Conservation (phyloP, 257 asterid species). For the Lycium ferocissimum region DNA sequence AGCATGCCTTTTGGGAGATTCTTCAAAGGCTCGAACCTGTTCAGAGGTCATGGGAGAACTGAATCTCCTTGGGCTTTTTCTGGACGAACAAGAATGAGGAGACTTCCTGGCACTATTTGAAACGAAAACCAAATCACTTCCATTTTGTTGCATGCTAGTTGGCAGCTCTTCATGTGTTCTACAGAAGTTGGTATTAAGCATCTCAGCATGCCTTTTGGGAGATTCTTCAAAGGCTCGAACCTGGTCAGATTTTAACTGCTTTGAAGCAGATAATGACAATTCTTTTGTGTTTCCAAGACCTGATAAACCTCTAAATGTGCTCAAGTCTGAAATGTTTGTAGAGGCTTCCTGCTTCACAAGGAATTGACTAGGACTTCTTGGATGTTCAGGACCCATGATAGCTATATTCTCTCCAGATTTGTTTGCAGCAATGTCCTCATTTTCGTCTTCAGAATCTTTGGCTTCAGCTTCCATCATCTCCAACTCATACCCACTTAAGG, state of each 20-base stretch:
- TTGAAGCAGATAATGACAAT: slow-evolving; percentile 43
- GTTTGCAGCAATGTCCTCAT: slow-evolving; percentile 55
- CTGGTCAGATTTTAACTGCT: slow-evolving; percentile 37
- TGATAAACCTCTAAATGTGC: slow-evolving; percentile 43
- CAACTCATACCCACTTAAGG: slow-evolving; percentile 75
- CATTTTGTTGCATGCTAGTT: slow-evolving; percentile 42
- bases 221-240: slow-evolving; percentile 40
- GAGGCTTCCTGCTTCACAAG: slow-evolving; percentile 42
- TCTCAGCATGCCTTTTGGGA: slow-evolving; percentile 39
- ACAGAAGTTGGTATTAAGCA: slow-evolving; percentile 37
- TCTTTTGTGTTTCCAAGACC: slow-evolving; percentile 41
- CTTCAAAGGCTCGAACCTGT: slow-evolving; percentile 40
- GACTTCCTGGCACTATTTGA: slow-evolving; percentile 53
- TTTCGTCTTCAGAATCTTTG: slow-evolving; percentile 94
- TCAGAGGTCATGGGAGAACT: slow-evolving; percentile 45
- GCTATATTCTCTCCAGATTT: slow-evolving; percentile 41
- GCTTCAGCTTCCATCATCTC: slow-evolving; percentile 81
- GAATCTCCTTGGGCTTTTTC: slow-evolving; percentile 47
- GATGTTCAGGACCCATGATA: slow-evolving; percentile 47
- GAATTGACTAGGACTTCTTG: slow-evolving; percentile 44
- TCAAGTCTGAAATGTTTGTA: slow-evolving; percentile 27
- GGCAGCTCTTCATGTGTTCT: slow-evolving; percentile 41
- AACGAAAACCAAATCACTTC: slow-evolving; percentile 43
- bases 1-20: slow-evolving; percentile 38
- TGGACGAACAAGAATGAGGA: slow-evolving; percentile 45